phyloP scores from a whole-genome alignment of 805 yeast genomes.

The Saccharomyces mikatae region DNA sequence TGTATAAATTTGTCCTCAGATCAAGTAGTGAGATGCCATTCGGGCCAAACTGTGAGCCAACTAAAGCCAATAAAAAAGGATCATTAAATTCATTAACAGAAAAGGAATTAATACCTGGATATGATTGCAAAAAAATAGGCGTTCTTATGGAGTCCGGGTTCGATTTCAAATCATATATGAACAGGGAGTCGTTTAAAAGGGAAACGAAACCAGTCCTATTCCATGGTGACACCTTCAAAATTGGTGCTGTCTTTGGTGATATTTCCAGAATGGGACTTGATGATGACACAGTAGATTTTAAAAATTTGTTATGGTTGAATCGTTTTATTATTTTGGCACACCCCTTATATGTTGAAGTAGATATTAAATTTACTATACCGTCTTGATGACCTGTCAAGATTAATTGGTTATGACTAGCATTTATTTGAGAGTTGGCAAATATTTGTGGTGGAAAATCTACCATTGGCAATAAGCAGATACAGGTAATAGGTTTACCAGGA shows the following conservation, averaged over 20 bases:
- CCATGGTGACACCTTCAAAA: slow-evolving; percentile 17
- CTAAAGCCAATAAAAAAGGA: slow-evolving; percentile 43
- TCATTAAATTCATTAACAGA: slow-evolving; percentile 30
- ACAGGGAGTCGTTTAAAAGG: slow-evolving; percentile 59
- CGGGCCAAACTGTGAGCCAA: slow-evolving; percentile 50
- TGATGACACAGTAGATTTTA: slow-evolving; percentile 19
- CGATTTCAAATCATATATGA: slow-evolving; percentile 64
- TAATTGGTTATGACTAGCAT: slow-evolving; percentile 8
- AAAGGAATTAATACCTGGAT: slow-evolving; percentile 19
- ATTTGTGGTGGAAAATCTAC: background rate
- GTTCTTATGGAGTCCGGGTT: slow-evolving; percentile 41
- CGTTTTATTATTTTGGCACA: slow-evolving; percentile 70
- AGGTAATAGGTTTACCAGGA: slow-evolving; percentile 18
- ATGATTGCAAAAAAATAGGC: slow-evolving; percentile 21
- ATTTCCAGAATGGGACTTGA: background rate
- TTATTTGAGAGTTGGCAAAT: background rate
- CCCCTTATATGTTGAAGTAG: slow-evolving; percentile 40
- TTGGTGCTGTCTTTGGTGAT: slow-evolving; percentile 4
- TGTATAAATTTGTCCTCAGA: slow-evolving; percentile 38
- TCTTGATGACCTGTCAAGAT: slow-evolving; percentile 67
- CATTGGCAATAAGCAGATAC: slow-evolving; percentile 10
- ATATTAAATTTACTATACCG: slow-evolving; percentile 66
- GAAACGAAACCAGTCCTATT: slow-evolving; percentile 40
- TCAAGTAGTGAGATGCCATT: slow-evolving; percentile 74
- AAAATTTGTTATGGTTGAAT: slow-evolving; percentile 68